These are phyloP conservation scores for Syzygium malaccense DNA, from an alignment of 441 rosid species.

Conservation along the genomic window DNA sequence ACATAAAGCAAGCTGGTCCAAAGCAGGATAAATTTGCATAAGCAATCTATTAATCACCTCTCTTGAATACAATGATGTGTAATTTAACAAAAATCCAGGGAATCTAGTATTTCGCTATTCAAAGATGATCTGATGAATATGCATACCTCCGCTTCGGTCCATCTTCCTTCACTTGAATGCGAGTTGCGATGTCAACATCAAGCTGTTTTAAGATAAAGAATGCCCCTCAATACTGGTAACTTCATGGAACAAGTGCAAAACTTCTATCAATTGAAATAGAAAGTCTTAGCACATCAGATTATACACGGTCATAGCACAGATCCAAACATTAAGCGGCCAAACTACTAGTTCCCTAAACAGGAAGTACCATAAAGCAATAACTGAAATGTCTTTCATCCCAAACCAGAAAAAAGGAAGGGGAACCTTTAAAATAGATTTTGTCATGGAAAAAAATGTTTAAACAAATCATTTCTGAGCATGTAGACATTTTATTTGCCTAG, in stretches of 20 bases:
- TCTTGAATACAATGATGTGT: not conserved
- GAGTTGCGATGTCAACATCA: constrained; percentile 87
- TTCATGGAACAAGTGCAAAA: not conserved
- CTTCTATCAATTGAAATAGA: not conserved
- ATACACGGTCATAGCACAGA: not conserved
- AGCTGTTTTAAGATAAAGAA: constrained; percentile 40
- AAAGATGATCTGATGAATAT: constrained; percentile 4
- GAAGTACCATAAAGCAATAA: not conserved
- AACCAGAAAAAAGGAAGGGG: not conserved
- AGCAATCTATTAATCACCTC: not conserved
- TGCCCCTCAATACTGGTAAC: not conserved
- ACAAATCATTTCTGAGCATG: not conserved
- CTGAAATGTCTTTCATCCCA: not conserved
- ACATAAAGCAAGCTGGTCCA: constrained; percentile 45
- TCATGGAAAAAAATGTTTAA: not conserved
- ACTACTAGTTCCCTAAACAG: not conserved
- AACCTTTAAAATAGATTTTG: not conserved
- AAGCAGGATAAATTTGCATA: not conserved
- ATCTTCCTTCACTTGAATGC: constrained; percentile 56
- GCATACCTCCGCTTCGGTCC: constrained; percentile 84
- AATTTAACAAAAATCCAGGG: not conserved
- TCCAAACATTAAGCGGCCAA: not conserved
- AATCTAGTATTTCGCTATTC: not conserved
- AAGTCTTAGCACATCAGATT: not conserved
- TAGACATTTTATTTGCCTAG: not conserved